Percentiles rank a stretch among this genome's conserved stretches.
phyloP scores from a whole-genome alignment of 2,329 filamentous ascomycete genomes.

The Basipetospora chlamydospora region DNA sequence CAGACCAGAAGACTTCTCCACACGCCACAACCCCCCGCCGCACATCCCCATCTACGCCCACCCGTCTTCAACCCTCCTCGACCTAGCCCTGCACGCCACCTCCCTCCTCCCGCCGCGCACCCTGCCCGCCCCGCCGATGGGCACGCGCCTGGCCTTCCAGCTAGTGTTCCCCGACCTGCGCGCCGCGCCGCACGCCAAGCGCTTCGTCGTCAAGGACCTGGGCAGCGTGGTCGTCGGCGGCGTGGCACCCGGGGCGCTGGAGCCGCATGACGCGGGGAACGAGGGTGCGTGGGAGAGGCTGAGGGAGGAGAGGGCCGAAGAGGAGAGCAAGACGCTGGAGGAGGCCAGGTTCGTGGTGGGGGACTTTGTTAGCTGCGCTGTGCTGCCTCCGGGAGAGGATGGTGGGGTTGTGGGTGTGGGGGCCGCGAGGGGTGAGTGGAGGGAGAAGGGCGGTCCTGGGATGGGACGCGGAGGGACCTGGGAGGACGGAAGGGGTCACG shows the following conservation, averaged over 20 bases:
- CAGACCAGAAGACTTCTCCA: slow-evolving; percentile 57
- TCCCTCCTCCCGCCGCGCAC: slow-evolving; percentile 44
- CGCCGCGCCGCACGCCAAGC: slow-evolving; percentile 25
- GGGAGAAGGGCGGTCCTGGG: slow-evolving; percentile 23
- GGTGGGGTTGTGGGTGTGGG: no score
- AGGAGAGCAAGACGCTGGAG: slow-evolving; percentile 57
- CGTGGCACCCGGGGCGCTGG: no score
- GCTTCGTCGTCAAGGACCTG: slow-evolving; percentile 66
- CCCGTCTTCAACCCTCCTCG: slow-evolving; percentile 63
- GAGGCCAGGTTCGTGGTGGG: slow-evolving; percentile 76
- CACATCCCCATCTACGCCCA: slow-evolving; percentile 77
- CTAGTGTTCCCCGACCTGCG: slow-evolving; percentile 68
- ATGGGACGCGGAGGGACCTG: no score
- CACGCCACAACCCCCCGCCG: slow-evolving; percentile 42
- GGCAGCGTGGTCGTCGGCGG: slow-evolving; percentile 69
- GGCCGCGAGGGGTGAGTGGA: no score
- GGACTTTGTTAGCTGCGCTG: slow-evolving; percentile 73
- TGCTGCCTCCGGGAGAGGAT: slow-evolving; percentile 60
- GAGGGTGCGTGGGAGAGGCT: slow-evolving; percentile 10
- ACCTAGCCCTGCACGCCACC: slow-evolving; percentile 65
- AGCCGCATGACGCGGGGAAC: slow-evolving; percentile 26
- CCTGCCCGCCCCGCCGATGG: slow-evolving; percentile 59
- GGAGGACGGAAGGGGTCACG: slow-evolving; percentile 23
- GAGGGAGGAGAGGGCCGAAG: slow-evolving; percentile 27
- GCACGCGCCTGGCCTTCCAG: slow-evolving; percentile 76